Percentiles rank a stretch among this genome's conserved stretches.
Conservation (phyloP, 768 basidiomycete genomes). For the Calocybe gangraenosa region DNA sequence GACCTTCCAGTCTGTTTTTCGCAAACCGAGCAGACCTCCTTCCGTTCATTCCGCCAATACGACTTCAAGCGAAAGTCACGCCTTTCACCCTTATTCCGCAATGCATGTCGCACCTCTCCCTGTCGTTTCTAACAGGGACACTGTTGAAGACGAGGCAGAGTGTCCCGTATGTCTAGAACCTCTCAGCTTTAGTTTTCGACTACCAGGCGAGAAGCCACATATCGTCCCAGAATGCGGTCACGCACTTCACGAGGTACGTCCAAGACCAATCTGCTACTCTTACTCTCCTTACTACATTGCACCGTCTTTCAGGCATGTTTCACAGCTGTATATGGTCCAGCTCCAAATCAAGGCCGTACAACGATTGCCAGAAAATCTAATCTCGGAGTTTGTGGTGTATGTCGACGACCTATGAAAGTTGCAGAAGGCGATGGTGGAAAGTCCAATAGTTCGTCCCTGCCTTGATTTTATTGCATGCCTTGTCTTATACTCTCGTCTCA, state of each 20-base stretch:
- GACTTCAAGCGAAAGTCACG: constrained; percentile 33
- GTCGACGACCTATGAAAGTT: constrained; percentile 94
- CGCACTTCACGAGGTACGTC: constrained; percentile 83
- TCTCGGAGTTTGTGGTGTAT: constrained; percentile 95
- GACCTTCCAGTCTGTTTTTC: constrained; percentile 52
- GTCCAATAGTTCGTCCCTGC: constrained; percentile 73
- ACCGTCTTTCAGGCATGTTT: constrained; percentile 74
- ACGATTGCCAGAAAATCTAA: constrained; percentile 66
- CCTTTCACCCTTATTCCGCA: constrained; percentile 50
- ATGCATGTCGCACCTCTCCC: constrained; percentile 67
- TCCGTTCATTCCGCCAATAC: constrained; percentile 46
- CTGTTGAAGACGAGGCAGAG: constrained; percentile 75
- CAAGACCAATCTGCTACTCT: constrained; percentile 4
- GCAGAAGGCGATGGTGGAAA: constrained; percentile 83
- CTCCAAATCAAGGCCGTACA: constrained; percentile 52
- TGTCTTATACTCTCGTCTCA: constrained; percentile 4
- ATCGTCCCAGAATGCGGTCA: constrained; percentile 98
- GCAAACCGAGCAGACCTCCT: constrained; percentile 36
- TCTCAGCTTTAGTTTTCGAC: constrained; percentile 85
- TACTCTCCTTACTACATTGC: constrained; percentile 8
- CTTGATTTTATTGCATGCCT: constrained; percentile 11
- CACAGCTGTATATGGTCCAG: constrained; percentile 92
- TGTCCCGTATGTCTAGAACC: constrained; percentile 98
- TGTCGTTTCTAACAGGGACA: constrained; percentile 63
- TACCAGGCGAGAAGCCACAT: constrained; percentile 96